phyloP scores from a whole-genome alignment of 345 rosid genomes.

The Gossypium herbaceum region DNA sequence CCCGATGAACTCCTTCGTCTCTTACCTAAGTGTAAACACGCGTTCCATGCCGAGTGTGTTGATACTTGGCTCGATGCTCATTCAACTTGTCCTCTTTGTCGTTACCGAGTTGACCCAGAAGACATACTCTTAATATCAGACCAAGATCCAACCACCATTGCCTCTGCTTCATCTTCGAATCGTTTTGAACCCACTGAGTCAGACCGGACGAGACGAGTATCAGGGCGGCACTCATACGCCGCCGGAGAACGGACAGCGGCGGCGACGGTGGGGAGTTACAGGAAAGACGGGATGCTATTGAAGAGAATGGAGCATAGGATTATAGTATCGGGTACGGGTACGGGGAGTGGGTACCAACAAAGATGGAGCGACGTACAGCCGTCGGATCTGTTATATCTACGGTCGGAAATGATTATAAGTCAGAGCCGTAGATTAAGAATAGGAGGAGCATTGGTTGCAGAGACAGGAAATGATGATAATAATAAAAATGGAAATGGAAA shows the following conservation, averaged over 20 bases:
- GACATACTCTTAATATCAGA: constrained; percentile 58
- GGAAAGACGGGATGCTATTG: constrained; percentile 64
- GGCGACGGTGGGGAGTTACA: constrained; percentile 25
- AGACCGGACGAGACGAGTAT: constrained; percentile 33
- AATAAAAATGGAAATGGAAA: background rate
- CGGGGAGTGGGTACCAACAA: constrained; percentile 15
- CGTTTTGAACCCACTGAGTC: background rate
- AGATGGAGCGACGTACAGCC: constrained; percentile 86
- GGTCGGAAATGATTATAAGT: constrained; percentile 69
- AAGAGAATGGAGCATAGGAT: constrained; percentile 70
- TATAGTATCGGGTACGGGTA: constrained; percentile 42
- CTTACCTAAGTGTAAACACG: constrained; percentile 86
- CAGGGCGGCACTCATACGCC: constrained; percentile 75
- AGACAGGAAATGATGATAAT: background rate
- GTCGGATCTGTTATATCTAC: constrained; percentile 62
- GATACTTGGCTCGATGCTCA: constrained; percentile 97
- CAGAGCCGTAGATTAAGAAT: constrained; percentile 35
- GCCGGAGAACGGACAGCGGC: constrained; percentile 43
- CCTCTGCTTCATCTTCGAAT: background rate
- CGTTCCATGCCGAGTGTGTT: constrained; percentile 88
- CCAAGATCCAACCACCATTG: background rate
- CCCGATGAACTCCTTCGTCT: constrained; percentile 54
- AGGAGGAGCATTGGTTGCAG: background rate
- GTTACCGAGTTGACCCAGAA: constrained; percentile 87
- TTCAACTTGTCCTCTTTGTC: constrained; percentile 93